phyloP scores from a whole-genome alignment of 2,329 filamentous ascomycete species.

The Juglanconis oblonga region DNA sequence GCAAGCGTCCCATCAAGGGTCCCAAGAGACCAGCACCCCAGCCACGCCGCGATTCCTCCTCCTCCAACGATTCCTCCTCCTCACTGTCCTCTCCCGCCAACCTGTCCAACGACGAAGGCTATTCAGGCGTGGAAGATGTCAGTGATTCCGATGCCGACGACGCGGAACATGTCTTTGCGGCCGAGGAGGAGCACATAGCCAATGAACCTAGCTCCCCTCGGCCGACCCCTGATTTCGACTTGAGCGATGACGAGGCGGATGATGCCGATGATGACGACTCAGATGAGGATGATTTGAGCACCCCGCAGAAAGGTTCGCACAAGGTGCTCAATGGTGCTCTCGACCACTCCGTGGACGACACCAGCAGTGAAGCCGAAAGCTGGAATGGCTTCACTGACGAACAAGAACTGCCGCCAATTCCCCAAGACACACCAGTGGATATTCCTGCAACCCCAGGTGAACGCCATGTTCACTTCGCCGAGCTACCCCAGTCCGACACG shows the following conservation, averaged over 20 bases:
- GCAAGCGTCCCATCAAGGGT: constrained; percentile 12
- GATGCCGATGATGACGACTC: constrained; percentile 39
- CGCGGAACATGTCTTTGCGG: constrained; percentile 72
- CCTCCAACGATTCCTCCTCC: constrained; percentile 51
- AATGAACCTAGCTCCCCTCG: constrained; percentile 48
- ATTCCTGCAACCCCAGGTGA: constrained; percentile 28
- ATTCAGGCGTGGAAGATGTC: constrained; percentile 75
- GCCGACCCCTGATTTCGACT: constrained; percentile 34
- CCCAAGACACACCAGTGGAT: constrained; percentile 9
- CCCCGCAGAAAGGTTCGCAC: constrained; percentile 32
- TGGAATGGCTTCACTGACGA: constrained; percentile 43
- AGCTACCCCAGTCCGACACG: constrained; percentile 64
- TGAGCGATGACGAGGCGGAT: constrained; percentile 30
- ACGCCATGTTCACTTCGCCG: constrained; percentile 73
- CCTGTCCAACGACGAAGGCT: constrained; percentile 66
- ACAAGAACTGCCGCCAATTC: constrained; percentile 7
- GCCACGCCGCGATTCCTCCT: constrained; percentile 51
- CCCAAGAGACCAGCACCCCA: constrained; percentile 13
- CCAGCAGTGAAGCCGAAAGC: constrained; percentile 39
- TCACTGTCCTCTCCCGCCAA: constrained; percentile 55
- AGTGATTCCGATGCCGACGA: constrained; percentile 76
- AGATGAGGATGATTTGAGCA: constrained; percentile 36
- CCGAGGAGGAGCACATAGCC: constrained; percentile 72
- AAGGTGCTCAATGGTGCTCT: constrained; percentile 21
- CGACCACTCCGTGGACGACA: constrained; percentile 37